Evolutionary conservation across 139 green algal genomes (phyloP).

Genomic region (Limnomonas spitsbergensis): DNA sequence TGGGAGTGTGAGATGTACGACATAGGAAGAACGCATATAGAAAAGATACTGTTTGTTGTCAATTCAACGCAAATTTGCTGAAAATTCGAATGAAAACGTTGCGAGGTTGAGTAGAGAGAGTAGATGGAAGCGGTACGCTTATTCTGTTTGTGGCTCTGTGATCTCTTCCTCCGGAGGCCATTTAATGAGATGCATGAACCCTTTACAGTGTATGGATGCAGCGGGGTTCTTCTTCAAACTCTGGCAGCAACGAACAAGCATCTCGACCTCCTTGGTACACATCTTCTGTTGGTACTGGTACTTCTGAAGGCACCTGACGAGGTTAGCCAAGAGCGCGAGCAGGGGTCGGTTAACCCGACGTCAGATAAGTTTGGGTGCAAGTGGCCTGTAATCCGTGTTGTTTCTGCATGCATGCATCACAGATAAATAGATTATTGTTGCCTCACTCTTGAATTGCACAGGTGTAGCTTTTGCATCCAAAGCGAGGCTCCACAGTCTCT

Average conservation of each 20-base stretch:
- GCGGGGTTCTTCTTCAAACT: neutral
- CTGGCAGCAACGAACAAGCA: neutral
- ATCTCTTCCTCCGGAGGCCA: too few species aligned
- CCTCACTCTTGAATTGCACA: conserved; percentile 8
- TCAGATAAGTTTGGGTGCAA: neutral
- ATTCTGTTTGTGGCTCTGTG: too few species aligned
- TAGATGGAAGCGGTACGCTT: too few species aligned
- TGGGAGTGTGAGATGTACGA: too few species aligned
- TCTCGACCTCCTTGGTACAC: conserved; percentile 5
- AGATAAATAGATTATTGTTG: neutral
- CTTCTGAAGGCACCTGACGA: neutral
- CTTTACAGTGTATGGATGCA: neutral
- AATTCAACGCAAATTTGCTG: too few species aligned
- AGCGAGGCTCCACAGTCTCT: conserved; percentile 6
- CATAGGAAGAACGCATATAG: too few species aligned
- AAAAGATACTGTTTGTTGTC: too few species aligned
- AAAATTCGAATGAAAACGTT: too few species aligned
- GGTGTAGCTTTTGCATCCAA: conserved; percentile 2
- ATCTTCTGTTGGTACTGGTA: conserved; percentile 6
- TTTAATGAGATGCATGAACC: too few species aligned
- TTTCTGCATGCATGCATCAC: neutral
- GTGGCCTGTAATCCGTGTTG: too few species aligned
- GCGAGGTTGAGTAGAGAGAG: too few species aligned
- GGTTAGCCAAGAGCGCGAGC: neutral
- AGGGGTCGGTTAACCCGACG: neutral